A percentile compares a stretch with the other conserved stretches of the same genome.
Conservation (phyloP, 1,139 yeast species). For the Blastobotrys ciferrii region DNA sequence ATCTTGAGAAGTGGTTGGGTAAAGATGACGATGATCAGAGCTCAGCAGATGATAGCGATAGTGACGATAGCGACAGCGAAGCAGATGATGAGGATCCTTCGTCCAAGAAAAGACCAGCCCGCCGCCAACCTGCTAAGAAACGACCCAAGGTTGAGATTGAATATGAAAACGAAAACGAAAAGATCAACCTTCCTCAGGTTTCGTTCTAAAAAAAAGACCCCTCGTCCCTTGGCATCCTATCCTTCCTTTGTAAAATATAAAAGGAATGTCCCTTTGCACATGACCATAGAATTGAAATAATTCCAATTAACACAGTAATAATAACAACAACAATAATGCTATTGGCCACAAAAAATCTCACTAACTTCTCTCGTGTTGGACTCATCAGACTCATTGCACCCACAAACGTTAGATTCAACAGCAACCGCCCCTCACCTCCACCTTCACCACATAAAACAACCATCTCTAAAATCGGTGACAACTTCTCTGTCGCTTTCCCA, state of each 20-base stretch:
- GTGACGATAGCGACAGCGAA: slow-evolving; percentile 35
- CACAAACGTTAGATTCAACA: not conserved
- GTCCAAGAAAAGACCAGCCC: slow-evolving; percentile 33
- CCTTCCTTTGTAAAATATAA: slow-evolving; percentile 1
- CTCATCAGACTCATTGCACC: not conserved
- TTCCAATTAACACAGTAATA: not conserved
- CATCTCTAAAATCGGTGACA: not conserved
- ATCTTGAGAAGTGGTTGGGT: slow-evolving; percentile 85
- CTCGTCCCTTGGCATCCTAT: not conserved
- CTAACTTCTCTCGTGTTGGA: not conserved
- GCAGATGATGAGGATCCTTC: slow-evolving; percentile 36
- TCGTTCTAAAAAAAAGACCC: not conserved
- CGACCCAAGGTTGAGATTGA: slow-evolving; percentile 81
- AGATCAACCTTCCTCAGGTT: slow-evolving; percentile 13
- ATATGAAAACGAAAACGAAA: slow-evolving; percentile 65
- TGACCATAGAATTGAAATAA: not conserved
- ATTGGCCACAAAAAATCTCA: not conserved
- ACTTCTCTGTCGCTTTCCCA: not conserved
- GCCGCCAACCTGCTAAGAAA: slow-evolving; percentile 27
- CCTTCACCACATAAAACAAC: not conserved
- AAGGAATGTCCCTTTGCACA: not conserved
- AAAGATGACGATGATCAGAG: slow-evolving; percentile 46
- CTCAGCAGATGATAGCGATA: slow-evolving; percentile 40
- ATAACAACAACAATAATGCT: not conserved
- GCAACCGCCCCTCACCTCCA: not conserved